Evolutionary conservation across 345 rosid species (phyloP), one percentile per base, ranked within the genome.

Genomic region (Lumnitzera racemosa): DNA sequence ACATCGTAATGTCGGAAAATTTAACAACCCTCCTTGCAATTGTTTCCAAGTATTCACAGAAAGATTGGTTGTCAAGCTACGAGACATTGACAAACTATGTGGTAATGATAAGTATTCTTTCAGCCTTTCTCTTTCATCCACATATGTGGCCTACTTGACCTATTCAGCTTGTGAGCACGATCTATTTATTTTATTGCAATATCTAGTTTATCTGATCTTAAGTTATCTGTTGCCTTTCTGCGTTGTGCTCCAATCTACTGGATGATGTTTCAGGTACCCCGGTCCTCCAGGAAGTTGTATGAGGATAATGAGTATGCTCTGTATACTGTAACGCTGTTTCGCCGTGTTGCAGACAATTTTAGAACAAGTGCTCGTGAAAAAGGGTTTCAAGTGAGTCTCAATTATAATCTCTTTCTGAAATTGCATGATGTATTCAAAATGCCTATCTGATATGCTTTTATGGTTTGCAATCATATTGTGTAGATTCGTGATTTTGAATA

Each of bases 231-330:
- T 36, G 10, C 43, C 43, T 36, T 36, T 49, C 55, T 58, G 43
- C 29, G 23, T 49, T 46, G 29, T 59, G 41, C 31, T 53, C 43
- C 43, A 43, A 27, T 25, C 25, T 46, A 47, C 53, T 24, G 20
- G 47, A 27, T 53, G 7, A 46, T 59, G 58, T 62, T 68, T 74
- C 88, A 95, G 99, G 99, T 95, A 63, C 98, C 96, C 43, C 83
- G 98, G 80, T 95, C 98, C 46, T 83, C 98, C n/a, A 95, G 87
- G 87, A 75, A 72, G 67, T 78, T 95, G 78, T 69, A 76, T 47
- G 99, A 95, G 83, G 99, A 95, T 72, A 95, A 95, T 66, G 99
- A 95, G 77, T 90, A 95, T 76, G 98, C 99, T 53, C 96, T 88
- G 60, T 90, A 85, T 73, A 90, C 94, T 5, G 98, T 88, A 31